These are phyloP conservation scores for Leucaena leucocephala DNA, from an alignment of 306 rosid species.

Conservation along the genomic window DNA sequence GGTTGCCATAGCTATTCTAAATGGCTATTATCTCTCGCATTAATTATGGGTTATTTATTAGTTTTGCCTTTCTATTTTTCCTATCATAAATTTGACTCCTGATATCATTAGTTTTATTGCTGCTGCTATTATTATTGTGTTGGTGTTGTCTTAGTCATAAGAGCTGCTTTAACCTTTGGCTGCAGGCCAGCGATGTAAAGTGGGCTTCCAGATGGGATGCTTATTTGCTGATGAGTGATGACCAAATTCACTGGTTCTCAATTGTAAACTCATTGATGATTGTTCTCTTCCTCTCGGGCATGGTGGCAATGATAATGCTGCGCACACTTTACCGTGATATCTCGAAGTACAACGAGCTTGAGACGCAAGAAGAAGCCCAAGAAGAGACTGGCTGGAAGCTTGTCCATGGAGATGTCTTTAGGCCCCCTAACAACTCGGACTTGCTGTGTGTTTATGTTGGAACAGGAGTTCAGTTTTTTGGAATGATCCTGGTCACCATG, in stretches of 20 bases:
- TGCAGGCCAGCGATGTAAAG: conserved; percentile 92
- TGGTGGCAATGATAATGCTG: conserved; percentile 99
- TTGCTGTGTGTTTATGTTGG: conserved; percentile 91
- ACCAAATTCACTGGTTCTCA: conserved; percentile 97
- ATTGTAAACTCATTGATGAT: conserved; percentile 96
- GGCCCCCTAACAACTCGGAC: conserved; percentile 85
- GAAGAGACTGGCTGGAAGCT: conserved; percentile 99
- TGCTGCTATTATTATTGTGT: not conserved
- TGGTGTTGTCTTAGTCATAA: conserved; percentile 22
- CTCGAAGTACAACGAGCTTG: conserved; percentile 94
- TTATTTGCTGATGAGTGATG: conserved; percentile 89
- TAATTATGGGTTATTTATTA: not conserved
- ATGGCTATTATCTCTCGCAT: not conserved
- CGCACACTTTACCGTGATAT: conserved; percentile 96
- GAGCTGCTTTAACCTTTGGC: conserved; percentile 28
- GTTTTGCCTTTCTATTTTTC: not conserved
- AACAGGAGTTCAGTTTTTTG: conserved; percentile 94
- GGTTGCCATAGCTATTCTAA: not conserved
- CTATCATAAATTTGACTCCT: not conserved
- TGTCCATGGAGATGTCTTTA: conserved; percentile 97
- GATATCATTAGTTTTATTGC: not conserved
- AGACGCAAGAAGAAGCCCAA: conserved; percentile 98
- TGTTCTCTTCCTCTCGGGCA: conserved; percentile 96
- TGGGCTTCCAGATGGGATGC: conserved; percentile 99
- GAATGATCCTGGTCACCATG: conserved; percentile 93